Evolutionary conservation across 2,329 filamentous ascomycete species (phyloP).

Genomic region (Neocucurbitaria cava): DNA sequence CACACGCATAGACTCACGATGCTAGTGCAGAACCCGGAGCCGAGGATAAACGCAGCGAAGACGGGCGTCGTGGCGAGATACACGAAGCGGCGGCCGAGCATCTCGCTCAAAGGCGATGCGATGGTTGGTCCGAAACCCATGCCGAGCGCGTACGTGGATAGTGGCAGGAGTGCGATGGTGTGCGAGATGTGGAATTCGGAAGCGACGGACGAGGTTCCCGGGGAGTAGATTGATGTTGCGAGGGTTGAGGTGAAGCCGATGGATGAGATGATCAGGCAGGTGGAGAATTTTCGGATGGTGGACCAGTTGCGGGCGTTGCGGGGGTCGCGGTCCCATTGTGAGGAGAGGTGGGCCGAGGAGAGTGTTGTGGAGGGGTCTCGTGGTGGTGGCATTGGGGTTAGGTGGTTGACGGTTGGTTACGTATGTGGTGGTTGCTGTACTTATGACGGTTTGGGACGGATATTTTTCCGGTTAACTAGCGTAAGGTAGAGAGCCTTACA

Average conservation of each 20-base stretch:
- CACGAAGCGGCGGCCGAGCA: slow-evolving; percentile 72
- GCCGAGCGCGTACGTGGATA: slow-evolving; percentile 32
- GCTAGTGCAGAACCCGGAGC: slow-evolving; percentile 61
- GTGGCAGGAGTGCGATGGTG: slow-evolving; percentile 25
- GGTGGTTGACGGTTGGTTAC: too few species aligned
- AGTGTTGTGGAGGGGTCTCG: too few species aligned
- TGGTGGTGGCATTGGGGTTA: too few species aligned
- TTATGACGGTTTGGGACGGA: too few species aligned
- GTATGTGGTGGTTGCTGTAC: too few species aligned
- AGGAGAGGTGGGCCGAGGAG: too few species aligned
- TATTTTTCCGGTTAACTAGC: too few species aligned
- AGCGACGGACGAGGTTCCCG: slow-evolving; percentile 12
- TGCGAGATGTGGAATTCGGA: slow-evolving; percentile 24
- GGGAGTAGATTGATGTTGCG: slow-evolving; percentile 15
- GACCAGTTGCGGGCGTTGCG: neutral
- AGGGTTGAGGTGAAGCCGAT: slow-evolving; percentile 17
- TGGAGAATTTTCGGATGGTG: slow-evolving; percentile 12
- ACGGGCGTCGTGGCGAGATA: slow-evolving; percentile 71
- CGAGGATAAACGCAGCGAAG: slow-evolving; percentile 61
- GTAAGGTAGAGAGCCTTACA: too few species aligned
- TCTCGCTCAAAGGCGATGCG: slow-evolving; percentile 76
- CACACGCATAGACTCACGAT: slow-evolving; percentile 73
- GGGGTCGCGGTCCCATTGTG: neutral
- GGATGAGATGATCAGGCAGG: slow-evolving; percentile 15
- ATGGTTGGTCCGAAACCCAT: slow-evolving; percentile 75